These are phyloP conservation scores for Cephalotrichum gorgonifer DNA, from an alignment of 2,329 filamentous ascomycete species.

Conservation along the genomic window DNA sequence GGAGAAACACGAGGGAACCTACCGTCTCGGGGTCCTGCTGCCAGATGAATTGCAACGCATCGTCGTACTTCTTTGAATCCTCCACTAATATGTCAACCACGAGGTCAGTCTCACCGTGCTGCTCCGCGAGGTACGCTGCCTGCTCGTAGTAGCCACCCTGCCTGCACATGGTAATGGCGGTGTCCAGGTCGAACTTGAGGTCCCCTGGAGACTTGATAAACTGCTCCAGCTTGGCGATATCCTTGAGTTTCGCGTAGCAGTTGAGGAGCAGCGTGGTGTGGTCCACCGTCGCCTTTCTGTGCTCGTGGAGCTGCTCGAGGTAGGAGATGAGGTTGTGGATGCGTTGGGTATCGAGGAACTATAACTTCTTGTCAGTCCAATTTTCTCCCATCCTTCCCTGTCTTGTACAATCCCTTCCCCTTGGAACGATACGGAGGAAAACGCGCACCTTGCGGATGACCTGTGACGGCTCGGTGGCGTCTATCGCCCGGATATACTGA, in stretches of 20 bases:
- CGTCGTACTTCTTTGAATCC: slow-evolving; percentile 80
- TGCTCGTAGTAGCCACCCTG: slow-evolving; percentile 97
- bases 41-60: slow-evolving; percentile 88
- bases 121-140: slow-evolving; percentile 87
- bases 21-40: slow-evolving; percentile 69
- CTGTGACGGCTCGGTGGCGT: slow-evolving; percentile 91
- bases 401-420: background rate
- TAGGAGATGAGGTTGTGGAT: slow-evolving; percentile 98
- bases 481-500: slow-evolving; percentile 91
- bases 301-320: slow-evolving; percentile 89
- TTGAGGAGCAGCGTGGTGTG: slow-evolving; percentile 92
- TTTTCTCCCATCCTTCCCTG: no score
- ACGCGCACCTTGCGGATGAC: slow-evolving; percentile 72
- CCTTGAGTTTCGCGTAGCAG: slow-evolving; percentile 96
- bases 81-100: slow-evolving; percentile 95
- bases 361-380: background rate
- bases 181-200: slow-evolving; percentile 92
- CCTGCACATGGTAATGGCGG: slow-evolving; percentile 92
- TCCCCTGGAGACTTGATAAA: slow-evolving; percentile 96
- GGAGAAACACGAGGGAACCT: slow-evolving; percentile 19
- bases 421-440: background rate
- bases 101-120: slow-evolving; percentile 86
- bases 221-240: slow-evolving; percentile 88
- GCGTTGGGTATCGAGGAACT: slow-evolving; percentile 92
- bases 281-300: slow-evolving; percentile 84